Percentiles rank a stretch among this genome's conserved stretches.
These are phyloP conservation scores for Tolypocladium sp. DNA, from an alignment of 2,329 filamentous ascomycete species.

Conservation along the genomic window DNA sequence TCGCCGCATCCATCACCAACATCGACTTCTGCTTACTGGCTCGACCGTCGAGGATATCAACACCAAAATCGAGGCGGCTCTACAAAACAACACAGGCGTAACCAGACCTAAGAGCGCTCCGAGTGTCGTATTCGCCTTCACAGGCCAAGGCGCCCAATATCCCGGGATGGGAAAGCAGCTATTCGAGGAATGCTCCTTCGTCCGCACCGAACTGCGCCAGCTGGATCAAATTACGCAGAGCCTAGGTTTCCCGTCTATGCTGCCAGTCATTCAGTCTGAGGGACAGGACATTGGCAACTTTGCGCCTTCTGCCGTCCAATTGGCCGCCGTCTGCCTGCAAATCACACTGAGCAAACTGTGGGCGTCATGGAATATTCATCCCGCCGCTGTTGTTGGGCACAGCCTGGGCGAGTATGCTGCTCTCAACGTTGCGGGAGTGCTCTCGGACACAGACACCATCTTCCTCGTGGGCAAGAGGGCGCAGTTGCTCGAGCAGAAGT, in stretches of 20 bases:
- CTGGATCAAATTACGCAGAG: constrained; percentile 17
- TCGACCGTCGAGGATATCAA: not conserved
- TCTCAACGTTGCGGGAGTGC: constrained; percentile 47
- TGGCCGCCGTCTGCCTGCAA: constrained; percentile 24
- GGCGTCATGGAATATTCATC: constrained; percentile 25
- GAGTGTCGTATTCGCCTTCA: constrained; percentile 27
- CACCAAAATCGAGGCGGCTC: not conserved
- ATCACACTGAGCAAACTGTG: constrained; percentile 30
- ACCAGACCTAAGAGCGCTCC: not conserved
- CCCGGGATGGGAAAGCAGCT: constrained; percentile 19
- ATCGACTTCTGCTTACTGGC: not conserved
- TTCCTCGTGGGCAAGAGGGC: constrained; percentile 52
- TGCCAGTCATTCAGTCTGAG: constrained; percentile 30
- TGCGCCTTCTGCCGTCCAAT: constrained; percentile 17
- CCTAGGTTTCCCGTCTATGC: constrained; percentile 25
- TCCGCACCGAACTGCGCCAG: constrained; percentile 18
- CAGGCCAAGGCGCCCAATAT: constrained; percentile 28
- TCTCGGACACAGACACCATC: constrained; percentile 50
- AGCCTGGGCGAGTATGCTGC: constrained; percentile 57
- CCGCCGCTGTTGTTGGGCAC: constrained; percentile 33
- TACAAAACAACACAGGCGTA: not conserved
- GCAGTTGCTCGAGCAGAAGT: constrained; percentile 42
- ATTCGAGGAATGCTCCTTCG: constrained; percentile 16
- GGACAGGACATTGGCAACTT: constrained; percentile 2
- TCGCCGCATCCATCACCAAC: constrained; percentile 13